Evolutionary conservation across 148 eudicot species (phyloP).

Genomic region (Spergularia bocconei): DNA sequence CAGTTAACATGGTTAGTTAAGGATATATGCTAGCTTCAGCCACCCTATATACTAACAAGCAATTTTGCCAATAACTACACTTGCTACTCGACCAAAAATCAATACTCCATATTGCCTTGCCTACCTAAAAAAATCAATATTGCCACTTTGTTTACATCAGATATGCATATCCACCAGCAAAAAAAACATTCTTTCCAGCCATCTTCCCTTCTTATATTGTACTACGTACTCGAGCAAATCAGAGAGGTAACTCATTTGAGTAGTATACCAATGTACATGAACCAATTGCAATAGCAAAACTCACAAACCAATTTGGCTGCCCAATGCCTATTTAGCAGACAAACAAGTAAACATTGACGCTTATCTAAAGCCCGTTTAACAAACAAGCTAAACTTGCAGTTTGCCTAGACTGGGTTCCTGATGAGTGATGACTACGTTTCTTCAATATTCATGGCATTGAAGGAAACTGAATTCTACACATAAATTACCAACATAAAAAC

Average conservation of each 20-base stretch:
- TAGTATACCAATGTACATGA: no score
- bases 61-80: background rate
- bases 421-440: background rate
- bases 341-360: background rate
- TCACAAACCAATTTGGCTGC: background rate
- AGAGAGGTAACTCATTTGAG: no score
- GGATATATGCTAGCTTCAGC: background rate
- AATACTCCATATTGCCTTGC: no score
- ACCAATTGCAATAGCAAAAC: background rate
- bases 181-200: no score
- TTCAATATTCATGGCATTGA: background rate
- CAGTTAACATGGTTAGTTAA: background rate
- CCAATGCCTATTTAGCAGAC: background rate
- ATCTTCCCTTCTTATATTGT: no score
- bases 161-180: no score
- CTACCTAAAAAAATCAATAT: slow-evolving; percentile 2
- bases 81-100: slow-evolving; percentile 1
- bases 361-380: background rate
- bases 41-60: background rate
- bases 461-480: no score
- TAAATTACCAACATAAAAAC: background rate
- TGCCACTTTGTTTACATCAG: background rate
- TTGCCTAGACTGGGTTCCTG: background rate
- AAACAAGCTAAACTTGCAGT: background rate
- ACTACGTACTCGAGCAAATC: no score